Evolutionary conservation across 768 basidiomycete species (phyloP).

Genomic region (Amanita subjunquillea): DNA sequence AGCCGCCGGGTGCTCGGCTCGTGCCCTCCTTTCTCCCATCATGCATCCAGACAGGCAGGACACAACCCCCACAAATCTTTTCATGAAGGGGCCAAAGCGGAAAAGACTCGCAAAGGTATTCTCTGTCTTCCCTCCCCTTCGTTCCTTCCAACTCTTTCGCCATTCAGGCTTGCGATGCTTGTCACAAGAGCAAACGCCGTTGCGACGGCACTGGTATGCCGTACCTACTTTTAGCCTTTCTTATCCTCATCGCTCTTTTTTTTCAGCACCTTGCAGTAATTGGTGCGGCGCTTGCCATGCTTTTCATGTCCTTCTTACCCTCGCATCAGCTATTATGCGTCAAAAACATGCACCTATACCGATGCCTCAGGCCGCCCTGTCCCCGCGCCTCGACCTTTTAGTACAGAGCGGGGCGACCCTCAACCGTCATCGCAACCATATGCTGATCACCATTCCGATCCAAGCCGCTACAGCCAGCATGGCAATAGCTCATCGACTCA

Average conservation of each 20-base stretch:
- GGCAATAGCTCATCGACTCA: constrained; percentile 8
- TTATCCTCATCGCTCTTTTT: constrained; percentile 8
- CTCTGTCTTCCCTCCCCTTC: constrained; percentile 1
- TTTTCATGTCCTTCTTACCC: constrained; percentile 8
- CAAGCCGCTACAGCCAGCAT: constrained; percentile 15
- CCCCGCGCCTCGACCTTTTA: constrained; percentile 52
- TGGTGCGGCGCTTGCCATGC: constrained; percentile 36
- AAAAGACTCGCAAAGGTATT: constrained; percentile 44
- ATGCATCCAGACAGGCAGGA: constrained; percentile 19
- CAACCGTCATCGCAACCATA: constrained; percentile 15
- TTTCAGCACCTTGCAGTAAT: constrained; percentile 68
- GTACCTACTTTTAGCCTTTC: constrained; percentile 5
- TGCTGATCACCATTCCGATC: constrained; percentile 5
- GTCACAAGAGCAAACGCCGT: constrained; percentile 77
- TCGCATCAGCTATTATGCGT: constrained; percentile 59
- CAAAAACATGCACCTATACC: constrained; percentile 73
- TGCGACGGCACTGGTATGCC: constrained; percentile 71
- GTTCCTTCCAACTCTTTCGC: constrained; percentile 5
- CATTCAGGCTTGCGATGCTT: constrained; percentile 62
- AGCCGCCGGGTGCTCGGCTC: background rate
- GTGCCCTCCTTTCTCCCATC: constrained; percentile 3
- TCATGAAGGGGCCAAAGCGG: constrained; percentile 41
- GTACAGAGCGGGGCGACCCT: constrained; percentile 27
- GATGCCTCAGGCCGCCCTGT: constrained; percentile 74
- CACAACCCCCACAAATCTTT: constrained; percentile 11